A percentile compares a stretch with the other conserved stretches of the same genome.
These are phyloP conservation scores for Raddia guianensis DNA, from an alignment of 176 grass and related monocot species.

Conservation along the genomic window DNA sequence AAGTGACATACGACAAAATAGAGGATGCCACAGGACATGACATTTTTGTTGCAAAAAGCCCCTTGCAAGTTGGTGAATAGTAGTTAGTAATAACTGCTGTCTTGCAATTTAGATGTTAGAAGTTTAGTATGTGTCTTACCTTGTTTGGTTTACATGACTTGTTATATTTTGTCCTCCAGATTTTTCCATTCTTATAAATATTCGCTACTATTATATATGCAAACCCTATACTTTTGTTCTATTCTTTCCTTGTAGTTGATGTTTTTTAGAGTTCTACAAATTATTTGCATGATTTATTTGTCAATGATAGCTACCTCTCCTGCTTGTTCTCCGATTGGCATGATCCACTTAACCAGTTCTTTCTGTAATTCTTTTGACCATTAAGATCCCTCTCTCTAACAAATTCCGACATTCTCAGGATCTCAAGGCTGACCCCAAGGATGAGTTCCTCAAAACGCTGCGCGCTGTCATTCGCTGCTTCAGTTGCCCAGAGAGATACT, in stretches of 20 bases:
- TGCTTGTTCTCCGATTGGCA: not conserved
- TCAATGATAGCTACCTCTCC: not conserved
- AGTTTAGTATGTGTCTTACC: not conserved
- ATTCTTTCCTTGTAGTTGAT: not conserved
- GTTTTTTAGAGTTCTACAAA: not conserved
- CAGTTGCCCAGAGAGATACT: slow-evolving; percentile 66
- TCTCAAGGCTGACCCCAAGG: slow-evolving; percentile 84
- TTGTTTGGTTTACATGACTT: not conserved
- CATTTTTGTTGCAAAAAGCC: not conserved
- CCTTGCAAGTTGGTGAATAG: not conserved
- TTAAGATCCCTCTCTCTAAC: not conserved
- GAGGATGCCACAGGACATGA: too few species aligned
- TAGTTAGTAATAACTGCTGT: not conserved
- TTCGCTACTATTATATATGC: not conserved
- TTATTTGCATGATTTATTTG: not conserved
- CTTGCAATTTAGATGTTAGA: not conserved
- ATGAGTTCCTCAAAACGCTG: slow-evolving; percentile 75
- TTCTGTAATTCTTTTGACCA: not conserved
- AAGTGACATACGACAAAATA: too few species aligned
- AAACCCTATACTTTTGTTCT: not conserved
- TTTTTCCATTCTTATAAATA: not conserved
- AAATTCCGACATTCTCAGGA: slow-evolving; percentile 44
- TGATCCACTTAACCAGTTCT: not conserved
- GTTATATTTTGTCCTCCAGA: not conserved
- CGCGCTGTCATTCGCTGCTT: slow-evolving; percentile 73